Conservation (phyloP, 169 alveolate genomes). For the Cryptosporidium xiaoi region DNA sequence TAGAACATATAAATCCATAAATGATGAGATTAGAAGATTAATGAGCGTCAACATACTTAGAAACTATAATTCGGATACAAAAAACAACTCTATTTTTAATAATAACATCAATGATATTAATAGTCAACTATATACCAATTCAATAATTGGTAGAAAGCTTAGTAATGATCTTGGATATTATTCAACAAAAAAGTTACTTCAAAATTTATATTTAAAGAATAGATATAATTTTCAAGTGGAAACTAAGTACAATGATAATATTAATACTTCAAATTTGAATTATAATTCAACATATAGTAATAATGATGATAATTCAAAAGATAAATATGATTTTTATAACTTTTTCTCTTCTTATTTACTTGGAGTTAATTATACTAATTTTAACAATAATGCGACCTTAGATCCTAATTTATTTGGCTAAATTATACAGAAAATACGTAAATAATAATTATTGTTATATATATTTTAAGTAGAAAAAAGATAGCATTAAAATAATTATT, state of each 20-base stretch:
- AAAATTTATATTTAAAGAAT: slow-evolving; percentile 11
- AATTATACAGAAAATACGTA: background rate
- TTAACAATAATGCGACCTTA: background rate
- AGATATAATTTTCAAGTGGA: slow-evolving; percentile 34
- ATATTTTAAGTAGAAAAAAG: background rate
- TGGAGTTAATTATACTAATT: slow-evolving; percentile 50
- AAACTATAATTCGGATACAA: too few species aligned
- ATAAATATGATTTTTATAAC: slow-evolving; percentile 2
- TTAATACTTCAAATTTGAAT: background rate
- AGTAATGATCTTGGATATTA: slow-evolving; percentile 18
- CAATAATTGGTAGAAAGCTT: background rate
- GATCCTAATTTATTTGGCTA: slow-evolving; percentile 9
- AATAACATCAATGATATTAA: too few species aligned
- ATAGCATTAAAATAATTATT: background rate
- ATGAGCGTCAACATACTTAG: too few species aligned
- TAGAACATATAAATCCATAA: too few species aligned
- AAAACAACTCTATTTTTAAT: too few species aligned
- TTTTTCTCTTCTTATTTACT: slow-evolving; percentile 38
- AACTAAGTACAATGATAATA: background rate
- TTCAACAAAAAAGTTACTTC: slow-evolving; percentile 6
- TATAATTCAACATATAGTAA: too few species aligned
- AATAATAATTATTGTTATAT: background rate
- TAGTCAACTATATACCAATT: too few species aligned
- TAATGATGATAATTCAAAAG: background rate
- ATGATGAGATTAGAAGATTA: too few species aligned